These are phyloP conservation scores for Gastrolobium villosum DNA, from an alignment of 306 rosid genomes.

Conservation along the genomic window DNA sequence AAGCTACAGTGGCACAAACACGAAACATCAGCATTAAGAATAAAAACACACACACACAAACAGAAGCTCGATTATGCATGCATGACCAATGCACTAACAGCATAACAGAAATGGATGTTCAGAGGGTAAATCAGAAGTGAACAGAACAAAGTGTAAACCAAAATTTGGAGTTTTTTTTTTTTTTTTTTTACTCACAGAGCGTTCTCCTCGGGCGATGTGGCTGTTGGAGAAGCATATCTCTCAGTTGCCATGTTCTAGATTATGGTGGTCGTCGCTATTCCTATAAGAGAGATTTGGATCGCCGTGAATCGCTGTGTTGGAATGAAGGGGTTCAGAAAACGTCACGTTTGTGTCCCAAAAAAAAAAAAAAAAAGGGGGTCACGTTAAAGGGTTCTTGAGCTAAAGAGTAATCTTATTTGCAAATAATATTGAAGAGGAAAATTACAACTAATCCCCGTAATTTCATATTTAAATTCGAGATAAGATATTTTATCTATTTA, in stretches of 20 bases:
- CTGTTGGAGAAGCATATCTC: conserved; percentile 61
- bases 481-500: too few species aligned
- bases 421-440: too few species aligned
- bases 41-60: not conserved
- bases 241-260: conserved; percentile 60
- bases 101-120: conserved; percentile 18
- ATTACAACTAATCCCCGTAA: too few species aligned
- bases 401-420: too few species aligned
- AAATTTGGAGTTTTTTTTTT: not conserved
- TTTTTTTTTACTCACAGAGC: conserved; percentile 55
- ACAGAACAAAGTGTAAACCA: not conserved
- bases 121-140: not conserved
- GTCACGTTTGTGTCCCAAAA: too few species aligned
- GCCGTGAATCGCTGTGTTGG: conserved; percentile 22
- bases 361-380: too few species aligned
- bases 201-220: conserved; percentile 66
- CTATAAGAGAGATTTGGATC: not conserved
- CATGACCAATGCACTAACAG: not conserved
- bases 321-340: too few species aligned
- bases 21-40: conserved; percentile 6
- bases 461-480: too few species aligned
- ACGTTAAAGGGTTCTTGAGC: too few species aligned
- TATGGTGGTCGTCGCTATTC: not conserved
- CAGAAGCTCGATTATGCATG: not conserved
- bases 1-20: conserved; percentile 56